A percentile compares a stretch with the other conserved stretches of the same genome.
Conservation (phyloP, 805 yeast genomes). For the Wickerhamomyces pijperi region DNA sequence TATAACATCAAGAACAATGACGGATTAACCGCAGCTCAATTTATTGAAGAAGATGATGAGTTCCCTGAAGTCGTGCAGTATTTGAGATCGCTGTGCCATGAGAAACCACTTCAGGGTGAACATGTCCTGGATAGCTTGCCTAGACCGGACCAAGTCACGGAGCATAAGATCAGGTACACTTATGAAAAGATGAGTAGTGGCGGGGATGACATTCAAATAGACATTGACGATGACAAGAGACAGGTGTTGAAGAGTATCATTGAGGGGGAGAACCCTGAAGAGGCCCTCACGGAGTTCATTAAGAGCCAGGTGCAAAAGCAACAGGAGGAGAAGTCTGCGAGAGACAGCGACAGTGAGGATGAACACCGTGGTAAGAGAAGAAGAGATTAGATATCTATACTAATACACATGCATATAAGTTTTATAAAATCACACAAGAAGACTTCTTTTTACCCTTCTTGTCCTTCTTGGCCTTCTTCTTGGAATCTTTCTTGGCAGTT, state of each 20-base stretch:
- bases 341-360: slow-evolving; percentile 5
- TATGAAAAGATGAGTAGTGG: slow-evolving; percentile 30
- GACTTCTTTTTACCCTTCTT: slow-evolving; percentile 6
- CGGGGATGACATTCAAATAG: slow-evolving; percentile 25
- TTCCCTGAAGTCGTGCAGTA: slow-evolving; percentile 68
- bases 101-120: slow-evolving; percentile 12
- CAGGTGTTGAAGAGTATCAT: slow-evolving; percentile 58
- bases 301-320: slow-evolving; percentile 55
- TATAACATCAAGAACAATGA: slow-evolving; percentile 53
- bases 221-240: slow-evolving; percentile 45
- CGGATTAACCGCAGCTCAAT: slow-evolving; percentile 63
- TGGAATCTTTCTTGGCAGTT: background rate
- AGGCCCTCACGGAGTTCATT: slow-evolving; percentile 57
- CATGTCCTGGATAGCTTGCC: slow-evolving; percentile 6
- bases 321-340: slow-evolving; percentile 13
- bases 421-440: slow-evolving; percentile 15
- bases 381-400: slow-evolving; percentile 12
- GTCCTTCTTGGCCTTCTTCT: slow-evolving; percentile 6
- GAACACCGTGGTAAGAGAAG: slow-evolving; percentile 26
- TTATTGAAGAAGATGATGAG: slow-evolving; percentile 77
- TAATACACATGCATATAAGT: background rate
- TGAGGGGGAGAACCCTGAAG: slow-evolving; percentile 74
- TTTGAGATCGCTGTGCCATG: slow-evolving; percentile 31
- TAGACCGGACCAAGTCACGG: slow-evolving; percentile 18
- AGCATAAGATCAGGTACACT: slow-evolving; percentile 43